Evolutionary conservation across 805 yeast species (phyloP).

Genomic region (Peterozyma toletana): DNA sequence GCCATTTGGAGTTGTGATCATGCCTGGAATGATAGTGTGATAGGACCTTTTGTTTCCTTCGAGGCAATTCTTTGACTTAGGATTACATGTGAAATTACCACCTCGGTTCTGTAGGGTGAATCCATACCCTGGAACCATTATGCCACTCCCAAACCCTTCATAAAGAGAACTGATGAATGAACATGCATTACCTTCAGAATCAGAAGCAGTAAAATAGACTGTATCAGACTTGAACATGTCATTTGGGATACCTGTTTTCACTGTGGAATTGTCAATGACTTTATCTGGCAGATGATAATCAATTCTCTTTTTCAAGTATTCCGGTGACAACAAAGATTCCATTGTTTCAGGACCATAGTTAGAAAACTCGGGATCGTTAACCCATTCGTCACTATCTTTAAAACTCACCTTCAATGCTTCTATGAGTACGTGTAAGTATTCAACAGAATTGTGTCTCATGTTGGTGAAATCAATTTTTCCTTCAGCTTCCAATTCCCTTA

Average conservation of each 20-base stretch:
- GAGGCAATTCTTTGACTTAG: constrained; percentile 48
- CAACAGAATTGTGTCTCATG: constrained; percentile 59
- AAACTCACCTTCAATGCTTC: constrained; percentile 70
- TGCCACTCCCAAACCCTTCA: constrained; percentile 62
- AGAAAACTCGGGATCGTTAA: constrained; percentile 46
- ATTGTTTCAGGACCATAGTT: constrained; percentile 27
- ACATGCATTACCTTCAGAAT: constrained; percentile 68
- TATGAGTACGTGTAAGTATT: constrained; percentile 60
- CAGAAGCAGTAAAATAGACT: constrained; percentile 60
- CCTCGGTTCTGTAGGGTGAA: constrained; percentile 75
- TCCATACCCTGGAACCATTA: constrained; percentile 57
- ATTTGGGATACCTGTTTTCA: constrained; percentile 50
- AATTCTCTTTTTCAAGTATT: constrained; percentile 45
- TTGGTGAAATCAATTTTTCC: constrained; percentile 34
- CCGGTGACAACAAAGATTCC: constrained; percentile 34
- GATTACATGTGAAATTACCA: constrained; percentile 58
- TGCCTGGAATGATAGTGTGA: constrained; percentile 79
- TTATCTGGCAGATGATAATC: constrained; percentile 31
- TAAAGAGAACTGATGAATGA: constrained; percentile 75
- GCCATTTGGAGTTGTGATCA: constrained; percentile 46
- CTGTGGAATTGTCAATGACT: constrained; percentile 32
- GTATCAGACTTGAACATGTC: constrained; percentile 61
- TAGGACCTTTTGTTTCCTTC: constrained; percentile 71
- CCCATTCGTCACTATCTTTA: constrained; percentile 68
- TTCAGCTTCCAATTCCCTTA: constrained; percentile 42